Evolutionary conservation across 2,329 filamentous ascomycete genomes (phyloP).

Genomic region (Thermothelomyces thermophilus): DNA sequence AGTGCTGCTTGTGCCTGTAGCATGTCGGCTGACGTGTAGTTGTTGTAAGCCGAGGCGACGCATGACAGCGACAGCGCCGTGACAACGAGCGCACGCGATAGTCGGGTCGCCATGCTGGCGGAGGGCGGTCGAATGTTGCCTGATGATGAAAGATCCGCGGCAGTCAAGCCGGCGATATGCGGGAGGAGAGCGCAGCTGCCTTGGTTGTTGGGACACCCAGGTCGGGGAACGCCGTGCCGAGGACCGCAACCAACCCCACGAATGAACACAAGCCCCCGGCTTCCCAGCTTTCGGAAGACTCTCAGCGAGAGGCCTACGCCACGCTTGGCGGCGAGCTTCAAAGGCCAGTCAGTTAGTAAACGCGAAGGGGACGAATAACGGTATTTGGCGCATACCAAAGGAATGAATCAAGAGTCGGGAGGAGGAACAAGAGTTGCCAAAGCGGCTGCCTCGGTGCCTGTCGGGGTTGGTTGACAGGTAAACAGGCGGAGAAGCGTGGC

Average conservation of each 20-base stretch:
- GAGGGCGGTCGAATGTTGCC: conserved; percentile 4
- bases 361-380: neutral
- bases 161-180: neutral
- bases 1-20: conserved; percentile 61
- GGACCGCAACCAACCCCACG: conserved; percentile 19
- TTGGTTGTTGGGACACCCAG: neutral
- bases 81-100: conserved; percentile 34
- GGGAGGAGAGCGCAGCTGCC: neutral
- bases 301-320: conserved; percentile 5
- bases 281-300: neutral
- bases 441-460: neutral
- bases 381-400: neutral
- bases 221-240: conserved; percentile 17
- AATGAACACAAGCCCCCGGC: neutral
- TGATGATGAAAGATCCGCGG: neutral
- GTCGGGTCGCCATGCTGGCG: conserved; percentile 36
- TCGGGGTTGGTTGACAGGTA: neutral
- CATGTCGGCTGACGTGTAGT: conserved; percentile 56
- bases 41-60: conserved; percentile 36
- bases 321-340: conserved; percentile 1
- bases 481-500: neutral
- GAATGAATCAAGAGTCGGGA: neutral
- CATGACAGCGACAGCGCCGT: conserved; percentile 37
- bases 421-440: neutral
- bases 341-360: neutral